Conservation (phyloP, 2,329 filamentous ascomycete genomes). For the Fusarium bulbicola region DNA sequence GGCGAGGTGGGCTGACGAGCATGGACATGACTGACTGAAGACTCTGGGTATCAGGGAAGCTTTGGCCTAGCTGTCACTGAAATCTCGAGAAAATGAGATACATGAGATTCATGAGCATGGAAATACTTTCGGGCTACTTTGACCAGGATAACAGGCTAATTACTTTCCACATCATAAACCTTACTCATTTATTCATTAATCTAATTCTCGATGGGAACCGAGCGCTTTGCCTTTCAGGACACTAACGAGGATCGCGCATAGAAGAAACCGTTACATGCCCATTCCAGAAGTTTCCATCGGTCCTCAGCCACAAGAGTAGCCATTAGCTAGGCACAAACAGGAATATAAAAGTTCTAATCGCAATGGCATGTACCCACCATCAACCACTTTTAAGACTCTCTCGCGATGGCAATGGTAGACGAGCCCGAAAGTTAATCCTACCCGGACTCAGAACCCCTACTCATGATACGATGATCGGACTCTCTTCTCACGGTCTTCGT, state of each 20-base stretch:
- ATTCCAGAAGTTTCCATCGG: background rate
- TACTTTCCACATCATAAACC: background rate
- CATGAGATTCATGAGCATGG: background rate
- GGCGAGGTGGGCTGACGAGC: background rate
- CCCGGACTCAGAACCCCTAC: background rate
- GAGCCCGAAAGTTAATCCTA: background rate
- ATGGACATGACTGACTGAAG: background rate
- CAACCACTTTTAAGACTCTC: background rate
- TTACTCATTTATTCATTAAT: background rate
- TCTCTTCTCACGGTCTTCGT: background rate
- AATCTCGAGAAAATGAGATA: no score
- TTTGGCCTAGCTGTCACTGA: background rate
- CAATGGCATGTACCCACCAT: background rate
- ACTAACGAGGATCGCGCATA: background rate
- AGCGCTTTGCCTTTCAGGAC: background rate
- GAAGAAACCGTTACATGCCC: background rate
- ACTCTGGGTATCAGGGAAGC: background rate
- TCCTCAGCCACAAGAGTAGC: background rate
- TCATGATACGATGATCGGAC: background rate
- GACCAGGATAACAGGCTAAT: background rate
- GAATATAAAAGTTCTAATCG: background rate
- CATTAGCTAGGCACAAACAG: background rate
- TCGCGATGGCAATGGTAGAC: background rate
- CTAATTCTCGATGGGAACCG: background rate
- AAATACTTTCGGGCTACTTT: background rate